phyloP scores from a whole-genome alignment of 2,329 filamentous ascomycete species.

The Calycina herbarum region DNA sequence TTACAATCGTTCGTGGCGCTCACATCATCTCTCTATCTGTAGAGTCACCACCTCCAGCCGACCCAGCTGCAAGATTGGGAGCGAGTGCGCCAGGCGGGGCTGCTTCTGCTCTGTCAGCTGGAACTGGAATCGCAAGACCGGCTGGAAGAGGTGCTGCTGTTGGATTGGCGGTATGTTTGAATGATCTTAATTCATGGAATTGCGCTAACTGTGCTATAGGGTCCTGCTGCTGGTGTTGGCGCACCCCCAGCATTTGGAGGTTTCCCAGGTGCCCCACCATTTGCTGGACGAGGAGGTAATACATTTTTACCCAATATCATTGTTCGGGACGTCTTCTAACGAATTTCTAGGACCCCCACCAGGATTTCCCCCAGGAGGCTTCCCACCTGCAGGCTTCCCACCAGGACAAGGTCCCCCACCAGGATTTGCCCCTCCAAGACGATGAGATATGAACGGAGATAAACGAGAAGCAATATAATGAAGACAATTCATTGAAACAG shows the following conservation, averaged over 20 bases:
- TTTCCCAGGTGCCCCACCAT: conserved; percentile 53
- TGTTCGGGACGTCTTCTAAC: conserved; percentile 8
- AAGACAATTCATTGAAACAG: conserved; percentile 18
- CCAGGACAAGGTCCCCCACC: conserved; percentile 61
- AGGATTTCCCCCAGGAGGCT: conserved; percentile 47
- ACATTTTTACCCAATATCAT: conserved; percentile 26
- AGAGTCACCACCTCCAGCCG: conserved; percentile 91
- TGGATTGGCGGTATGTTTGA: conserved; percentile 68
- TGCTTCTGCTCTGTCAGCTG: conserved; percentile 69
- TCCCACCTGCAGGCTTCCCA: conserved; percentile 43
- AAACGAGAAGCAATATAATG: conserved; percentile 1
- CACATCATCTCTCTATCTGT: conserved; percentile 94
- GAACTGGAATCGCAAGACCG: conserved; percentile 86
- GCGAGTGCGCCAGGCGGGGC: conserved; percentile 68
- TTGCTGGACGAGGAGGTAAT: conserved; percentile 55
- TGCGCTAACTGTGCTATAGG: conserved; percentile 44
- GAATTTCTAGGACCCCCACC: conserved; percentile 39
- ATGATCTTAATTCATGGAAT: conserved; percentile 21
- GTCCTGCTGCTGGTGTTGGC: conserved; percentile 85
- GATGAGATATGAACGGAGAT: conserved; percentile 26
- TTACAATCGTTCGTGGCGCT: conserved; percentile 91
- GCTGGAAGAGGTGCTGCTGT: conserved; percentile 82
- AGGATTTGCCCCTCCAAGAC: conserved; percentile 44
- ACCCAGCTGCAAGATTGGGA: conserved; percentile 86
- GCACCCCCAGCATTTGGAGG: conserved; percentile 60